Evolutionary conservation across 768 basidiomycete genomes (phyloP).

Genomic region (Dictyophora rubrovolvata): DNA sequence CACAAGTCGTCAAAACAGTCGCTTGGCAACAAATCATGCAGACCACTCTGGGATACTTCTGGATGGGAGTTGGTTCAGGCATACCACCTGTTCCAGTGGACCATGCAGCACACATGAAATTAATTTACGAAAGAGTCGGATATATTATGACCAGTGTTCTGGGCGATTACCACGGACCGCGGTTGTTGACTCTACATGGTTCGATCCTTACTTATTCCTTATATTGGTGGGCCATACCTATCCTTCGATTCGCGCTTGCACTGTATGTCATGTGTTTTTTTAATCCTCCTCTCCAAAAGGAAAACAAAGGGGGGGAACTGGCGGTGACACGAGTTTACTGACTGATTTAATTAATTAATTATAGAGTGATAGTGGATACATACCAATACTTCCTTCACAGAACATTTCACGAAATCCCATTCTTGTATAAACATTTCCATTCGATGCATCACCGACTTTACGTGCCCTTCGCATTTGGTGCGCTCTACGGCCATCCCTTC

Average conservation of each 20-base stretch:
- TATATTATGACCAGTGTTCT: constrained; percentile 18
- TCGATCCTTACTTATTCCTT: constrained; percentile 22
- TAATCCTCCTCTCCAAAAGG: too few species aligned
- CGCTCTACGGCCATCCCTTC: constrained; percentile 41
- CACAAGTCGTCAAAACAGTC: constrained; percentile 32
- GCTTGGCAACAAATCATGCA: constrained; percentile 35
- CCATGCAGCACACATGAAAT: constrained; percentile 15
- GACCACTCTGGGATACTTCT: constrained; percentile 26
- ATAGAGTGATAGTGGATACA: constrained; percentile 37
- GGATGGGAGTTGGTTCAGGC: constrained; percentile 18
- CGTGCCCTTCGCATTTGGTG: constrained; percentile 40
- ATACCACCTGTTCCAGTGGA: background rate
- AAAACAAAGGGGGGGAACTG: too few species aligned
- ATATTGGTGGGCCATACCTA: constrained; percentile 39
- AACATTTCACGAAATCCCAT: constrained; percentile 31
- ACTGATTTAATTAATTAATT: background rate
- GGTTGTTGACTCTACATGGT: constrained; percentile 21
- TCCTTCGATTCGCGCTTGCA: constrained; percentile 28
- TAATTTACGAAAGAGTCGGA: constrained; percentile 24
- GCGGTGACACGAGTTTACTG: background rate
- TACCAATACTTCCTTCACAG: constrained; percentile 43
- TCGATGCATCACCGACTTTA: constrained; percentile 39
- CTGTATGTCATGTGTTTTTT: constrained; percentile 26
- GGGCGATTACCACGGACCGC: constrained; percentile 22
- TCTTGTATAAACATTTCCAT: constrained; percentile 38